Evolutionary conservation across 108 stramenopile species (phyloP).

Genomic region (Asterionellopsis glacialis): DNA sequence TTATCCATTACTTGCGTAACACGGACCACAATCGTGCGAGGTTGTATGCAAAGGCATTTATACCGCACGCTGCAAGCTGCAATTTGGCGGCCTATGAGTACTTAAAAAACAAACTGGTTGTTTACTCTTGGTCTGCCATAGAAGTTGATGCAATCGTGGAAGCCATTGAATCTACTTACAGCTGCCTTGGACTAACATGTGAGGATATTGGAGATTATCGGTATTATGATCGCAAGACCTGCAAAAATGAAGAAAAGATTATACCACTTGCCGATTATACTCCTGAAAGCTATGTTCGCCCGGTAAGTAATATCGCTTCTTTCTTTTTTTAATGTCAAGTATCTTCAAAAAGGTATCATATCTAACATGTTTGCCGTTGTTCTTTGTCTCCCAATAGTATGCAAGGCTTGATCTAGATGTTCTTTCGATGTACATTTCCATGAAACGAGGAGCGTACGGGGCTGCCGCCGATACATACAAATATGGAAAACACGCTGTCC

Average conservation of each 20-base stretch:
- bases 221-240: slow-evolving; percentile 1
- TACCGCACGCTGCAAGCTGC: slow-evolving; percentile 67
- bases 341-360: background rate
- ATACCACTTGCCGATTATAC: slow-evolving; percentile 50
- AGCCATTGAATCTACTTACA: slow-evolving; percentile 41
- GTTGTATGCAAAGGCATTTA: slow-evolving; percentile 61
- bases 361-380: background rate
- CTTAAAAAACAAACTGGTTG: slow-evolving; percentile 49
- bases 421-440: slow-evolving; percentile 53
- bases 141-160: slow-evolving; percentile 54
- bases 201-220: slow-evolving; percentile 54
- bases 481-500: slow-evolving; percentile 45
- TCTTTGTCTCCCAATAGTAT: slow-evolving; percentile 20
- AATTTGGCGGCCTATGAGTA: slow-evolving; percentile 38
- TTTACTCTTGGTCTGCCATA: slow-evolving; percentile 22
- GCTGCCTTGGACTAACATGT: slow-evolving; percentile 71
- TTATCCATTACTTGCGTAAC: slow-evolving; percentile 46
- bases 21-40: slow-evolving; percentile 49
- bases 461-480: slow-evolving; percentile 64
- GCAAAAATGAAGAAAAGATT: background rate
- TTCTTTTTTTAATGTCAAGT: background rate
- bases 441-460: slow-evolving; percentile 60
- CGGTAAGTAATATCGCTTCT: slow-evolving; percentile 12
- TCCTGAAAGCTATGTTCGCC: slow-evolving; percentile 46
- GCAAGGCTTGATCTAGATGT: slow-evolving; percentile 71